phyloP scores from a whole-genome alignment of 768 basidiomycete species.

The Amanita fuliginea region DNA sequence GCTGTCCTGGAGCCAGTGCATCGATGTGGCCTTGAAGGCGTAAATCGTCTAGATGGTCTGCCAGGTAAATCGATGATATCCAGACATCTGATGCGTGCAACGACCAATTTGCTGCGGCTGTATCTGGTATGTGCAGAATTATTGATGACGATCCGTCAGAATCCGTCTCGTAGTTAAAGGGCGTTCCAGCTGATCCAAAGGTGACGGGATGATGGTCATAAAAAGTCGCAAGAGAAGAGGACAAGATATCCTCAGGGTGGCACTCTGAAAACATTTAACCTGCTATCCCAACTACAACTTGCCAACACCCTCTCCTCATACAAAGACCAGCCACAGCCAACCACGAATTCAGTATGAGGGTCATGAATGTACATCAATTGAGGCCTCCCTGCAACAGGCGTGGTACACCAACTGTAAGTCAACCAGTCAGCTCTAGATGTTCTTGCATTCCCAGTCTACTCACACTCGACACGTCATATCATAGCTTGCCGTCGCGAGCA shows the following conservation, averaged over 20 bases:
- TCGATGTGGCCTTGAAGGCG: conserved; percentile 20
- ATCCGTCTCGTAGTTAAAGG: conserved; percentile 33
- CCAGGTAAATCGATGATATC: conserved; percentile 56
- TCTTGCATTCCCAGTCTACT: conserved; percentile 17
- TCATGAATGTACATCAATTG: conserved; percentile 67
- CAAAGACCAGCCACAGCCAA: conserved; percentile 86
- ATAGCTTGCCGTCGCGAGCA: conserved; percentile 65
- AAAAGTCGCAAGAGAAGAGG: conserved; percentile 46
- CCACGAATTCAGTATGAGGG: conserved; percentile 90
- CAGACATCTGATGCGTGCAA: conserved; percentile 74
- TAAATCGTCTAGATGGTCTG: conserved; percentile 48
- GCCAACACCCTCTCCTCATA: conserved; percentile 82
- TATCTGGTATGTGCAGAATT: conserved; percentile 49
- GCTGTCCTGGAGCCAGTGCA: conserved; percentile 7
- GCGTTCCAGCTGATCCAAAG: conserved; percentile 40
- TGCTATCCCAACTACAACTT: conserved; percentile 89
- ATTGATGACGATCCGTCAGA: conserved; percentile 19
- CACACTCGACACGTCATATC: conserved; percentile 96
- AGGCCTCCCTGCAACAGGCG: conserved; percentile 33
- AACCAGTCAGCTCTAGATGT: neutral
- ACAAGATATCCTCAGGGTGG: conserved; percentile 60
- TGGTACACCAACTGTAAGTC: conserved; percentile 60
- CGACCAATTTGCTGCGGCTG: conserved; percentile 58
- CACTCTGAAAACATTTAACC: conserved; percentile 65
- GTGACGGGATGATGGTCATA: conserved; percentile 56